These are phyloP conservation scores for Cutaneotrichosporon sp. DNA, from an alignment of 1,284 basidiomycete genomes.

Conservation along the genomic window DNA sequence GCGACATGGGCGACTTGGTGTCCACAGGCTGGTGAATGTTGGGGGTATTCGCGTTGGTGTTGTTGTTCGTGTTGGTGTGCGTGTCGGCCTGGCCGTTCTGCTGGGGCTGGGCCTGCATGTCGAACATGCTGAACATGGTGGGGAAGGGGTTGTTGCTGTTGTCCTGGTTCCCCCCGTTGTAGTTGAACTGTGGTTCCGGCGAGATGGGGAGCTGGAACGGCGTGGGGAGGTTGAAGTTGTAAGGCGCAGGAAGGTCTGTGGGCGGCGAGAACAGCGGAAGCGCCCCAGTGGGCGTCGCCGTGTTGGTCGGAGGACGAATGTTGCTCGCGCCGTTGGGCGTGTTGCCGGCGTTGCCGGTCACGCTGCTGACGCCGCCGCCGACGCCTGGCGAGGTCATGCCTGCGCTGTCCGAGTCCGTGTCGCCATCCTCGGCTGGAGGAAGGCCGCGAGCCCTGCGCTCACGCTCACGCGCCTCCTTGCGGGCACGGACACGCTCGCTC, in stretches of 20 bases:
- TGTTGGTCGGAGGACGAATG: not conserved
- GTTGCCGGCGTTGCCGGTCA: slow-evolving; percentile 2
- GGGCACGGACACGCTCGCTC: slow-evolving; percentile 52
- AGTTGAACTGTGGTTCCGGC: slow-evolving; percentile 35
- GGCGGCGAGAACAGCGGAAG: slow-evolving; percentile 26
- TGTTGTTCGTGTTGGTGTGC: slow-evolving; percentile 7
- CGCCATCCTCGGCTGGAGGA: slow-evolving; percentile 15
- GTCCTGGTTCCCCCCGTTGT: slow-evolving; percentile 22
- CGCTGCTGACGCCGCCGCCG: slow-evolving; percentile 3
- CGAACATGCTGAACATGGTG: slow-evolving; percentile 27
- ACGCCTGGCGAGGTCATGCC: slow-evolving; percentile 28
- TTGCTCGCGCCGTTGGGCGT: slow-evolving; percentile 10
- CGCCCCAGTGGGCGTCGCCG: not conserved
- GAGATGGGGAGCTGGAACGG: slow-evolving; percentile 44
- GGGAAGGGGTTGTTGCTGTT: slow-evolving; percentile 10
- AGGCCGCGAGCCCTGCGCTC: slow-evolving; percentile 40
- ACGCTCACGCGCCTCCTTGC: slow-evolving; percentile 49
- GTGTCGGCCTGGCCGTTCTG: not conserved
- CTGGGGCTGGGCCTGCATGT: slow-evolving; percentile 1
- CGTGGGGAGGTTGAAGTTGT: slow-evolving; percentile 46
- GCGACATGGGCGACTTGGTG: slow-evolving; percentile 20
- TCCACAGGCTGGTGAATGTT: not conserved
- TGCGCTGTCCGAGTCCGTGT: slow-evolving; percentile 23
- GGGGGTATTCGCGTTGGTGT: not conserved
- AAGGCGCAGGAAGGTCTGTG: slow-evolving; percentile 31